Evolutionary conservation across 768 basidiomycete genomes (phyloP).

Genomic region (Asterophora lycoperdoides): DNA sequence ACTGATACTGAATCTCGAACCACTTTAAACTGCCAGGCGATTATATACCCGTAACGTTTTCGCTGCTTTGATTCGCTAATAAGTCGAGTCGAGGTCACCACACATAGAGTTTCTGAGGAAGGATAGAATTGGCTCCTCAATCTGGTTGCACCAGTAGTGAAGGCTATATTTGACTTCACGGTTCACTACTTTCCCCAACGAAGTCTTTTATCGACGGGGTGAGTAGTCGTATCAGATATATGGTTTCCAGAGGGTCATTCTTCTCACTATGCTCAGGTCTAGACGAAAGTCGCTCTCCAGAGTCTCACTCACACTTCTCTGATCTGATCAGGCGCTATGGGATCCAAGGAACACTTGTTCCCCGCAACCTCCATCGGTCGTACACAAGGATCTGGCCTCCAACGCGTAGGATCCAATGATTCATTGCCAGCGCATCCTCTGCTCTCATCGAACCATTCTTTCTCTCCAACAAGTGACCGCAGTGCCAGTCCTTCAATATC

Average conservation of each 20-base stretch:
- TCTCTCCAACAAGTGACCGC: conserved; percentile 28
- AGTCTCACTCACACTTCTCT: too few species aligned
- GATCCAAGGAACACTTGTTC: conserved; percentile 32
- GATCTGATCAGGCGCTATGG: conserved; percentile 23
- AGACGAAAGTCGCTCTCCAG: too few species aligned
- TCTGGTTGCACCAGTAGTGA: neutral
- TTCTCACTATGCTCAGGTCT: too few species aligned
- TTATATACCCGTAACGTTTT: too few species aligned
- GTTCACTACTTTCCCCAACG: neutral
- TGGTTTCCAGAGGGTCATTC: neutral
- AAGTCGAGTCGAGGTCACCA: too few species aligned
- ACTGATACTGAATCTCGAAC: neutral
- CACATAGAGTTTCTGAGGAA: too few species aligned
- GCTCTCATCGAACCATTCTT: conserved; percentile 39
- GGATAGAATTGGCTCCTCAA: neutral
- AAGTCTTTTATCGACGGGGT: neutral
- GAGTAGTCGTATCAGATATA: neutral
- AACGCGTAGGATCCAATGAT: conserved; percentile 47
- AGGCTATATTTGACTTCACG: neutral
- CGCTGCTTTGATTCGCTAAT: too few species aligned
- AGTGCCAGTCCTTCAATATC: conserved; percentile 10
- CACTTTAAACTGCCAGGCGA: neutral
- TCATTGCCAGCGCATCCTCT: conserved; percentile 61
- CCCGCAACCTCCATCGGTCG: conserved; percentile 56
- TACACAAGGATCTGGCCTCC: conserved; percentile 38